Evolutionary conservation across 1,139 yeast species (phyloP), one percentile per base, ranked within the genome.

Genomic region (Suhomyces yuchorum): DNA sequence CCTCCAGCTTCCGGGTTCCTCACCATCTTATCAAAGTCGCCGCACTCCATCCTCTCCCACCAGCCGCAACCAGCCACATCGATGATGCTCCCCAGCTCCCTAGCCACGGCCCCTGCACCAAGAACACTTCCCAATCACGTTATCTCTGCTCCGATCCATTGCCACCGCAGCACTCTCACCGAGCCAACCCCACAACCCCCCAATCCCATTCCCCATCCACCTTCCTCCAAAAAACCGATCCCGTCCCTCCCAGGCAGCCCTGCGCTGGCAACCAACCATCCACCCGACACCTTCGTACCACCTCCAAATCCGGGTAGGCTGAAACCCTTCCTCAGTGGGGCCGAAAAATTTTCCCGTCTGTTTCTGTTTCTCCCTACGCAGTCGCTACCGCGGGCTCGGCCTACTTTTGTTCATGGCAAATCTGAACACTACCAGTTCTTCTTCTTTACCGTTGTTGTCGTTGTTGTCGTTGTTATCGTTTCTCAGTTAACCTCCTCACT

Each of bases 311-410:
- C n/a, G 30, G 30, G 30, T 26, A 26, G 30, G 14, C 14, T 30
- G 34, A 30, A 18, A 11, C 14, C 15, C 17, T 15, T 7, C 18
- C 26, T 4, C 24, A 17, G 7, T 15, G 12, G 15, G 14, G 14
- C 37, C 22, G 38, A 20, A 35, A 35, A 35, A 12, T 35, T 35
- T 35, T 35, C 26, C 38, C 37, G 20, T 7, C n/a, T n/a, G n/a
- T n/a, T n/a, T n/a, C 26, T 18, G 15, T 35, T 12, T 20, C 38
- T 20, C 17, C 38, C 24, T 30, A 14, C 34, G 18, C 34, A 30
- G 30, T 8, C 34, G 4, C 34, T 5, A 4, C 3, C 34, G 17
- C 34, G 18, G 34, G 7, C 34, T 30, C 34, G 18, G 34, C 3
- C 9, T 30, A 30, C 11, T 30, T 30, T 30, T 30, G 18, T 15